These are phyloP conservation scores for Candida berthetii DNA, from an alignment of 805 yeast genomes.

Conservation along the genomic window DNA sequence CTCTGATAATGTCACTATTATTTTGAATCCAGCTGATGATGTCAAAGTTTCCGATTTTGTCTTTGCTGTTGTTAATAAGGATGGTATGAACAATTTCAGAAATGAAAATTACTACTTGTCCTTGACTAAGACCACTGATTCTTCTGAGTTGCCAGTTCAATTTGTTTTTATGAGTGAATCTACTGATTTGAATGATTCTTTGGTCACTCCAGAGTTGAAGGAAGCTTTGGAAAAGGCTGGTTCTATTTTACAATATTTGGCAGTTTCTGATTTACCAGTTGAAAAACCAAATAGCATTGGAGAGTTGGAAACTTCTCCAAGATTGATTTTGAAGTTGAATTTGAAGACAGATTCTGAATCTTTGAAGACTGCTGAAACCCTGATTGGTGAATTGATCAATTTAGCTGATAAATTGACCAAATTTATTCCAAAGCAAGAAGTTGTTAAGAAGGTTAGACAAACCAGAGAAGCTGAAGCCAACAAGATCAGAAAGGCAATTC, in stretches of 20 bases:
- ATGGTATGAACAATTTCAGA: constrained; percentile 72
- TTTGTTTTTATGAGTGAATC: constrained; percentile 89
- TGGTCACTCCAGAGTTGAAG: constrained; percentile 43
- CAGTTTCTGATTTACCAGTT: constrained; percentile 80
- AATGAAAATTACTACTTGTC: constrained; percentile 76
- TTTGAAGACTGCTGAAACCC: constrained; percentile 37
- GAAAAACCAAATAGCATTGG: constrained; percentile 57
- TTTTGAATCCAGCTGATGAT: constrained; percentile 45
- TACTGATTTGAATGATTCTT: constrained; percentile 67
- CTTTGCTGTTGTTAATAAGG: constrained; percentile 80
- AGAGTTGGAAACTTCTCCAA: constrained; percentile 45
- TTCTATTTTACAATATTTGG: constrained; percentile 53
- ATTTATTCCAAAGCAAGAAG: constrained; percentile 63
- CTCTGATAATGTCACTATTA: constrained; percentile 55
- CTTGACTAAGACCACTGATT: constrained; percentile 76
- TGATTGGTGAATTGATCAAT: constrained; percentile 51
- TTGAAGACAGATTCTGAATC: constrained; percentile 46
- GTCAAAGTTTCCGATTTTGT: constrained; percentile 46
- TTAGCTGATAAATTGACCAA: constrained; percentile 46
- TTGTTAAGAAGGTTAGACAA: constrained; percentile 67
- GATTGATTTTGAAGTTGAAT: constrained; percentile 48
- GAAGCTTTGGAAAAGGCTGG: constrained; percentile 36
- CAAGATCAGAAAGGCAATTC: constrained; percentile 66
- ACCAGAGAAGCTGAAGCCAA: constrained; percentile 70
- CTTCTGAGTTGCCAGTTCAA: constrained; percentile 59